Conservation (phyloP, 495 filamentous ascomycete species). For the Viridothelium virens region DNA sequence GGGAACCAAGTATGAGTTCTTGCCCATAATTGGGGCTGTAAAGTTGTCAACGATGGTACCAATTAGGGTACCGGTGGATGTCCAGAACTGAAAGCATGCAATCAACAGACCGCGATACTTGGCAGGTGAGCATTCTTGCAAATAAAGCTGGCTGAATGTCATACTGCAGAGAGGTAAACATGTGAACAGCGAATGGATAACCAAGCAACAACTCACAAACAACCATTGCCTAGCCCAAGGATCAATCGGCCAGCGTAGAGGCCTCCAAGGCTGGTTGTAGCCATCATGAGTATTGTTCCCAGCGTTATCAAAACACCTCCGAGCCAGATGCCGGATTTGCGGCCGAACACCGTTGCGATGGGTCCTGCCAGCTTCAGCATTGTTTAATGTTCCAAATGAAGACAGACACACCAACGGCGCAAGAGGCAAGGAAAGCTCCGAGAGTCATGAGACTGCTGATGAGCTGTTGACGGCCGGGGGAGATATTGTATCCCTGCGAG, state of each 20-base stretch:
- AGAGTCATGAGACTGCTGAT: constrained; percentile 55
- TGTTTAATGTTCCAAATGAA: constrained; percentile 9
- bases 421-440: constrained; percentile 51
- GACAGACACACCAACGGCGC: constrained; percentile 38
- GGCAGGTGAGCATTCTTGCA: constrained; percentile 47
- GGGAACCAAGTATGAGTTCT: constrained; percentile 49
- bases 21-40: constrained; percentile 41
- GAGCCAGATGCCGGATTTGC: constrained; percentile 43
- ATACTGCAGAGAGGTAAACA: constrained; percentile 42
- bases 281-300: constrained; percentile 52
- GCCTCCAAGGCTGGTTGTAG: constrained; percentile 44
- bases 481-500: constrained; percentile 45
- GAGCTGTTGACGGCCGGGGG: constrained; percentile 46
- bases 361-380: constrained; percentile 25
- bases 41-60: constrained; percentile 59
- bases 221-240: constrained; percentile 38
- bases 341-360: constrained; percentile 42
- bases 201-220: not conserved
- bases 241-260: constrained; percentile 50
- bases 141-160: constrained; percentile 55
- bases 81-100: constrained; percentile 44
- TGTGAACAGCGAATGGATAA: constrained; percentile 31
- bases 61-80: constrained; percentile 46
- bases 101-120: constrained; percentile 46
- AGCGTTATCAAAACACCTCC: constrained; percentile 44